Evolutionary conservation across 2,329 filamentous ascomycete species (phyloP).

Genomic region (Diaporthe sp.): DNA sequence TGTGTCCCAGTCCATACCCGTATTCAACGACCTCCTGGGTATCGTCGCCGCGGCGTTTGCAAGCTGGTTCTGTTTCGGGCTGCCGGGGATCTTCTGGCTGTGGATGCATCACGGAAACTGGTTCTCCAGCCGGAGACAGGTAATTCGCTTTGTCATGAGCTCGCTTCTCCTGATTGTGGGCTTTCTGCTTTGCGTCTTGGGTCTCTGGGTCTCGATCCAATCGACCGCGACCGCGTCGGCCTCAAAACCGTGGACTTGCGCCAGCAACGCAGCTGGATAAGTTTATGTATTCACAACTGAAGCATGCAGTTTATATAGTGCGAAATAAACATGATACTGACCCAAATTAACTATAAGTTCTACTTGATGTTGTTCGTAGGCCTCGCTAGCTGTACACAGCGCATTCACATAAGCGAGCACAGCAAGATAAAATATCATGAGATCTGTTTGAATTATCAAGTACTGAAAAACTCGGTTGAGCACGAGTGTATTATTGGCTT

Average conservation of each 20-base stretch:
- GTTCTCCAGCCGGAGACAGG: conserved; percentile 52
- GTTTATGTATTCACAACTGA: background rate
- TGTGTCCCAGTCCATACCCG: conserved; percentile 77
- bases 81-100: conserved; percentile 63
- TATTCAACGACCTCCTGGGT: conserved; percentile 75
- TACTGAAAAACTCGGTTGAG: background rate
- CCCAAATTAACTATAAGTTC: background rate
- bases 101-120: conserved; percentile 61
- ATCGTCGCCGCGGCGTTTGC: conserved; percentile 74
- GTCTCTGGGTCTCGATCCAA: conserved; percentile 56
- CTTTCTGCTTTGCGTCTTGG: conserved; percentile 53
- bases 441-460: background rate
- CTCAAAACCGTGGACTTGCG: conserved; percentile 54
- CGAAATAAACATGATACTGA: background rate
- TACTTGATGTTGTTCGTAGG: background rate
- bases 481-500: background rate
- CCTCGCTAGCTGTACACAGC: background rate
- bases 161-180: conserved; percentile 51
- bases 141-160: conserved; percentile 50
- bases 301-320: background rate
- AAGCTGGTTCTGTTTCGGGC: conserved; percentile 74
- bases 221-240: conserved; percentile 49
- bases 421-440: background rate
- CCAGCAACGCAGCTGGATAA: conserved; percentile 43
- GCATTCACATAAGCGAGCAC: background rate